Conservation (phyloP, 805 yeast genomes). For the Ogataea thermomethanolica region DNA sequence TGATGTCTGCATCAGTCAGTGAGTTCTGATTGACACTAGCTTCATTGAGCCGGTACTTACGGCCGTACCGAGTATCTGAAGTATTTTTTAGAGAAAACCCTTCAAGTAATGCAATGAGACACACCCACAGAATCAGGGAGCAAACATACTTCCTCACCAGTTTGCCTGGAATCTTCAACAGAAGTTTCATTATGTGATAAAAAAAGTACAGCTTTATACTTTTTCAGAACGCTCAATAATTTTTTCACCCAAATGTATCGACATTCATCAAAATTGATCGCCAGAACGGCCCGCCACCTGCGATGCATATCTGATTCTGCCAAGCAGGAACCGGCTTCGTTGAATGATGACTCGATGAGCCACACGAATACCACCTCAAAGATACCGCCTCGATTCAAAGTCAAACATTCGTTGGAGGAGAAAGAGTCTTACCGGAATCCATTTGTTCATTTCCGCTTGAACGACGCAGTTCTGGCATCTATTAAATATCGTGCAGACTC, state of each 20-base stretch:
- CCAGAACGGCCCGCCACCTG: too few relatives aligned
- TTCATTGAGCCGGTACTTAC: conserved; percentile 24
- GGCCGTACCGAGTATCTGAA: background rate
- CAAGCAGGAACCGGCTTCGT: background rate
- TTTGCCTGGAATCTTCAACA: conserved; percentile 6
- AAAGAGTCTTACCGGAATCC: conserved; percentile 16
- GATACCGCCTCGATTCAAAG: conserved; percentile 6
- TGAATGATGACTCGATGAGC: conserved; percentile 1
- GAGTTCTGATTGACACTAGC: conserved; percentile 15
- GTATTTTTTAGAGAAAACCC: background rate
- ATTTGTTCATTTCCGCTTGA: conserved; percentile 13
- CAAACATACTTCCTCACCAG: conserved; percentile 5
- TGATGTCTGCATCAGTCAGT: conserved; percentile 24
- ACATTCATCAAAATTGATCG: background rate
- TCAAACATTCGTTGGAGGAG: conserved; percentile 13
- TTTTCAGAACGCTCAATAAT: background rate
- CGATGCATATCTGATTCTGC: background rate
- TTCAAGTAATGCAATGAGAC: conserved; percentile 11
- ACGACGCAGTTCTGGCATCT: conserved; percentile 14
- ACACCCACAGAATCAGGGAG: conserved; percentile 10
- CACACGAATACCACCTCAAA: conserved; percentile 1
- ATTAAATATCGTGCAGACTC: conserved; percentile 10
- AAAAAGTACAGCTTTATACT: too few relatives aligned
- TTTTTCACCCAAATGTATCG: conserved; percentile 2
- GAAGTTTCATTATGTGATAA: background rate